phyloP scores from a whole-genome alignment of 202 grass and related monocot genomes.

The Schoenoplectus triqueter region DNA sequence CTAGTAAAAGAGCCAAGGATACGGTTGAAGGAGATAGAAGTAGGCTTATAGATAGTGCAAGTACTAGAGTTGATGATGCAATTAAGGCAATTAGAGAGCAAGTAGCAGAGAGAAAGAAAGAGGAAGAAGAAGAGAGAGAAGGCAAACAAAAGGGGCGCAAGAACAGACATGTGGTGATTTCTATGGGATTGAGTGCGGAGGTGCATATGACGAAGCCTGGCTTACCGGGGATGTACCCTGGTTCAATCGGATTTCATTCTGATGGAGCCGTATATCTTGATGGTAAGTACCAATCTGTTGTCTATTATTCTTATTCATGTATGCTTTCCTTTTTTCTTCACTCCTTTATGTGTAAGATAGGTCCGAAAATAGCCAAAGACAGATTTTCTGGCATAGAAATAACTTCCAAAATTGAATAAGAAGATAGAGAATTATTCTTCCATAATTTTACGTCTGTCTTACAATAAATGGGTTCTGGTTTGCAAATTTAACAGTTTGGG shows the following conservation, averaged over 20 bases:
- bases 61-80: conserved; percentile 22
- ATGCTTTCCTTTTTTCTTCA: not conserved
- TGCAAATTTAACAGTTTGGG: not conserved
- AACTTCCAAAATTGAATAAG: not conserved
- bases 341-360: not conserved
- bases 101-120: conserved; percentile 21
- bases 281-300: conserved; percentile 52
- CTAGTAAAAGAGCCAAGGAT: conserved; percentile 44
- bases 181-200: conserved; percentile 57
- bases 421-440: not conserved
- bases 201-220: conserved; percentile 29
- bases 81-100: conserved; percentile 44
- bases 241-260: conserved; percentile 90
- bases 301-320: not conserved
- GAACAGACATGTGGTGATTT: conserved; percentile 53
- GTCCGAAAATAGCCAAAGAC: not conserved
- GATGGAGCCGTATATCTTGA: conserved; percentile 81
- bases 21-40: conserved; percentile 49
- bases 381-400: not conserved
- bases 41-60: conserved; percentile 59
- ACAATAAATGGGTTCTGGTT: not conserved
- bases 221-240: conserved; percentile 62
- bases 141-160: conserved; percentile 44
- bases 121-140: conserved; percentile 42
- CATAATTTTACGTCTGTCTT: not conserved